Evolutionary conservation across 208 protist genomes (phyloP), one percentile per base, ranked within the genome.

Genomic region (Tritrichomonas foetus): DNA sequence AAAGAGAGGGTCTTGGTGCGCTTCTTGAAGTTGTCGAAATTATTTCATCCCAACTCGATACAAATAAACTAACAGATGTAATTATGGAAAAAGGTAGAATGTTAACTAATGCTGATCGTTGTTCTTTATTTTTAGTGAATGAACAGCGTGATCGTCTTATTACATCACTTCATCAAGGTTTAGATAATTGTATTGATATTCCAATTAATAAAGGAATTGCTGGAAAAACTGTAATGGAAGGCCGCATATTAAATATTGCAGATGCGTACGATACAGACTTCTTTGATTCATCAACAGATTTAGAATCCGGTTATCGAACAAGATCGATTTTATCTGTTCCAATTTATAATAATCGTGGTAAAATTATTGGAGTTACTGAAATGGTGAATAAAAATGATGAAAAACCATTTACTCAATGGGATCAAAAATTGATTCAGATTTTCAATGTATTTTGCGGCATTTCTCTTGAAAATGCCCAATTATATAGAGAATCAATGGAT

Each of bases 341-440:
- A 69, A 69, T 93, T 20, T 47, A 50, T 5, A 55, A 93, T 39
- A 72, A 64, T 30, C 9, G 20, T 44, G 55, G 47, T 14, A 55
- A 93, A 69, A 33, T 44, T 27, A 69, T 66, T 14, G 89, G 89
- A 16, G 89, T 93, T 36, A 64, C 57, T 1, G n/a, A 93, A 50
- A 69, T 69, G 57, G 47, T 93, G 8, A 93, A 93, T 16, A 93
- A 93, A 72, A 69, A 93, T 30, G 89, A 41, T 0, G 89, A 64
- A 25, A 1, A 47, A 44, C 2, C 33, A n/a, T 93, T 69, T 36
- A 50, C 30, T 27, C 0, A 47, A 27, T 36, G 39, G 1, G 89
- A 93, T 50, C 41, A 64, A 30, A 9, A 33, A 30, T 25, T 93
- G 14, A 72, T 93, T 11, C 5, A 44, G 39, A 27, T 57, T 1